A percentile compares a stretch with the other conserved stretches of the same genome.
Conservation (phyloP, 345 rosid species). For the Acer yangbiense region DNA sequence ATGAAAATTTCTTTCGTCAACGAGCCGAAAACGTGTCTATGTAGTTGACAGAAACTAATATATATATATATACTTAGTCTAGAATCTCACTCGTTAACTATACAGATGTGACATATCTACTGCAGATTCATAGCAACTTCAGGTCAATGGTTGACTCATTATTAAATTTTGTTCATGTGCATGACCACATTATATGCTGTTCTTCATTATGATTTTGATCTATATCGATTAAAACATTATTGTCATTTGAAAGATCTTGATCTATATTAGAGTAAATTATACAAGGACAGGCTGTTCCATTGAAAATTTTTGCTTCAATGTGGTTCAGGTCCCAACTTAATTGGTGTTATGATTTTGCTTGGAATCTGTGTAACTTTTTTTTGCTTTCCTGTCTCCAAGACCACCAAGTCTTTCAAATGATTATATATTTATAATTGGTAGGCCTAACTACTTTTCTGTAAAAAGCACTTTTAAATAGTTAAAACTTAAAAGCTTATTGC, state of each 20-base stretch:
- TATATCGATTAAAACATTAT: not conserved
- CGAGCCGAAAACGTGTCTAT: not conserved
- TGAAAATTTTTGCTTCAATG: not conserved
- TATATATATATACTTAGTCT: no score
- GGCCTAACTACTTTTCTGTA: not conserved
- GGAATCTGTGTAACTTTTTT: constrained; percentile 11
- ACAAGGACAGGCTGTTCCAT: not conserved
- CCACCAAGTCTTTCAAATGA: constrained; percentile 6
- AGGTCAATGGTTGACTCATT: not conserved
- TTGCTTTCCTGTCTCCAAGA: constrained; percentile 3
- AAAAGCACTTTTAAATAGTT: not conserved
- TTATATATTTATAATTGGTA: not conserved
- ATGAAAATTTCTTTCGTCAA: no score
- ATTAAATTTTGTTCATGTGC: not conserved
- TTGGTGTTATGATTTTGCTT: constrained; percentile 20
- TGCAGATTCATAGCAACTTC: not conserved
- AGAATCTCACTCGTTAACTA: not conserved
- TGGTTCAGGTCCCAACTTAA: constrained; percentile 18
- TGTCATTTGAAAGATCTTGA: not conserved
- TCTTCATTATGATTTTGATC: not conserved
- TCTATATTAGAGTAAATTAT: not conserved
- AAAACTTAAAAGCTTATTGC: not conserved
- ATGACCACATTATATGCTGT: not conserved
- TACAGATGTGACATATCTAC: no score
- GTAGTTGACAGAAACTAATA: not conserved